Evolutionary conservation across 352 stramenopile species (phyloP), one percentile per base, ranked within the genome.

Genomic region (Globisporangium viniferum): DNA sequence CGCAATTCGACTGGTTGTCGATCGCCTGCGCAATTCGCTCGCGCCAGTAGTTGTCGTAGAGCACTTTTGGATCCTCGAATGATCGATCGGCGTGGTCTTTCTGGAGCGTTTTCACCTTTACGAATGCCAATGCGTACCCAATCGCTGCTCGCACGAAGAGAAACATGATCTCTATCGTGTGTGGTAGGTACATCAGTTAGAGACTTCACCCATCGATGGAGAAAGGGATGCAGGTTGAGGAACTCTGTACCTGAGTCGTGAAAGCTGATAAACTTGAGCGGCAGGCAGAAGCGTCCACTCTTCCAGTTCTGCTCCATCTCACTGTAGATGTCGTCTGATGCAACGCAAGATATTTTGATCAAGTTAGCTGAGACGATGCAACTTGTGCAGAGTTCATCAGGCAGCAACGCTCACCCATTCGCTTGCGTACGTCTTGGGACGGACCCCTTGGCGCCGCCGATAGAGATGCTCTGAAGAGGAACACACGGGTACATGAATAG

Each of bases 211-310:
- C 29, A 12, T 8, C 18, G 2, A 61, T 20, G 9, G 15, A 31
- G 3, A n/a, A 5, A 55, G 7, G 15, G 5, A 39, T 58, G 31
- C 2, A 61, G 33, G 5, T 15, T 18, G 36, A 8, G 27, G 18
- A 24, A 4, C 18, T 12, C 27, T 44, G 53, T 51, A 84, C 78
- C 80, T 48, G 75, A 85, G 46, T 86, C 71, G 69, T 90, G 82
- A 60, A 92, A 92, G 31, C 79, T 73, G 57, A 88, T 64, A 46
- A 94, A 94, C 68, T 89, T 91, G 44, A 82, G 64, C 7, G 86
- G 84, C 49, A 94, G 61, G 53, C 77, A 79, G 46, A 92, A 73
- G 64, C 73, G 71, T 1, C 86, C 83, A 27, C 67, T 72, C 33
- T 73, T 73, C 59, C 73, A 82, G 41, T 74, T 81, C 44, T 73